phyloP scores from a whole-genome alignment of 345 rosid species.

The Corchorus capsularis region DNA sequence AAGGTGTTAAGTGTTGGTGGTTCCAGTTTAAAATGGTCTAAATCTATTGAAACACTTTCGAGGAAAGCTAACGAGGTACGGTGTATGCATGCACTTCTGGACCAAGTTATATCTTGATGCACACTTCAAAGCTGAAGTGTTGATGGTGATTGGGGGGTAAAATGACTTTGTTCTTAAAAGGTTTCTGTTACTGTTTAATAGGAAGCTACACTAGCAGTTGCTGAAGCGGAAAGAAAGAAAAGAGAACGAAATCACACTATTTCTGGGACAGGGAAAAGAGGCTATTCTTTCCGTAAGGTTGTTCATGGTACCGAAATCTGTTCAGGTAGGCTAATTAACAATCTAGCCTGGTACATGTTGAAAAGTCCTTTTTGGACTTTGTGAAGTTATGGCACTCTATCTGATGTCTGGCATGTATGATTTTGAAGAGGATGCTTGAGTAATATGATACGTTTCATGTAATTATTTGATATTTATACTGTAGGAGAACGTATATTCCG shows the following conservation, averaged over 20 bases:
- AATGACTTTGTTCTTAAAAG: constrained; percentile 6
- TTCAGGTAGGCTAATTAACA: constrained; percentile 27
- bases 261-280: constrained; percentile 44
- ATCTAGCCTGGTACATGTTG: constrained; percentile 14
- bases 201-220: constrained; percentile 96
- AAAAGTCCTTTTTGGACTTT: background rate
- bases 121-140: background rate
- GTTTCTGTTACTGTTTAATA: constrained; percentile 28
- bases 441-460: background rate
- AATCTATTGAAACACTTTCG: constrained; percentile 82
- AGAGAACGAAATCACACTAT: constrained; percentile 50
- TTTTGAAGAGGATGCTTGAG: constrained; percentile 18
- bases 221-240: constrained; percentile 71
- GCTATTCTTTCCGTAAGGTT: constrained; percentile 51
- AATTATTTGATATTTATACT: background rate
- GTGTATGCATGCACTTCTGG: constrained; percentile 15
- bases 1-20: constrained; percentile 92
- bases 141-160: background rate
- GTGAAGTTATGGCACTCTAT: background rate
- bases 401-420: background rate
- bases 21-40: constrained; percentile 91
- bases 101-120: background rate
- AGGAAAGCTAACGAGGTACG: constrained; percentile 90
- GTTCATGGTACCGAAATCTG: constrained; percentile 28
- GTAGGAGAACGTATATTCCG: constrained; percentile 82